These are phyloP conservation scores for Asterella californica DNA, from an alignment of 225 moss, liverwort and hornwort genomes.

Conservation along the genomic window DNA sequence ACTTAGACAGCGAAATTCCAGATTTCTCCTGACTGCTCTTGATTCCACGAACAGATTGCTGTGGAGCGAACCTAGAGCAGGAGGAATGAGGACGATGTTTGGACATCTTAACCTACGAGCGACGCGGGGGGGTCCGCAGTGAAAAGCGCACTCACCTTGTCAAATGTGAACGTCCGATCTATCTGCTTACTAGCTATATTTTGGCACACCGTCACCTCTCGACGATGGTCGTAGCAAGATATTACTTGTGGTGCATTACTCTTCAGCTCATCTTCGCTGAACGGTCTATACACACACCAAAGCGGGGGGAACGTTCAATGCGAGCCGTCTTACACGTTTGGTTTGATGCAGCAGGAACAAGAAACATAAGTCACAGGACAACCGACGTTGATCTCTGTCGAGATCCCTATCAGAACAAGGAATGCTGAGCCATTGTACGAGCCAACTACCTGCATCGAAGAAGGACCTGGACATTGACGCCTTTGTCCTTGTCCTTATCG, in stretches of 20 bases:
- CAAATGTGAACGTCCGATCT: constrained; percentile 73
- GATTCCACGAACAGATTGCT: background rate
- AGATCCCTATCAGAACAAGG: background rate
- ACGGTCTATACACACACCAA: constrained; percentile 51
- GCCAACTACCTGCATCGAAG: constrained; percentile 41
- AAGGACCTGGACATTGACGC: constrained; percentile 76
- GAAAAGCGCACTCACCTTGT: constrained; percentile 33
- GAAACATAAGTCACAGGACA: background rate
- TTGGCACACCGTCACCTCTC: constrained; percentile 82
- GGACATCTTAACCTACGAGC: background rate
- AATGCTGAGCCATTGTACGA: background rate
- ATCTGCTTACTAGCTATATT: constrained; percentile 82
- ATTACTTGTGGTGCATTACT: constrained; percentile 76
- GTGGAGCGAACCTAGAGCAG: background rate
- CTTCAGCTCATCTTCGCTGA: constrained; percentile 77
- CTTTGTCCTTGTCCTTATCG: constrained; percentile 84
- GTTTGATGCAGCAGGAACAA: background rate
- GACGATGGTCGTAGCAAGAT: constrained; percentile 83
- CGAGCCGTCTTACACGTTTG: background rate
- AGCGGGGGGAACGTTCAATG: background rate
- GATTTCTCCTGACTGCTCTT: background rate
- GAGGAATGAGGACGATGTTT: background rate
- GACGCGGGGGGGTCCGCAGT: background rate
- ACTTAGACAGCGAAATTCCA: too few relatives aligned
- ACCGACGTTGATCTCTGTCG: background rate